A percentile compares a stretch with the other conserved stretches of the same genome.
These are phyloP conservation scores for Cinnamomum micranthum DNA, from an alignment of 164 flowering plant genomes.

Conservation along the genomic window DNA sequence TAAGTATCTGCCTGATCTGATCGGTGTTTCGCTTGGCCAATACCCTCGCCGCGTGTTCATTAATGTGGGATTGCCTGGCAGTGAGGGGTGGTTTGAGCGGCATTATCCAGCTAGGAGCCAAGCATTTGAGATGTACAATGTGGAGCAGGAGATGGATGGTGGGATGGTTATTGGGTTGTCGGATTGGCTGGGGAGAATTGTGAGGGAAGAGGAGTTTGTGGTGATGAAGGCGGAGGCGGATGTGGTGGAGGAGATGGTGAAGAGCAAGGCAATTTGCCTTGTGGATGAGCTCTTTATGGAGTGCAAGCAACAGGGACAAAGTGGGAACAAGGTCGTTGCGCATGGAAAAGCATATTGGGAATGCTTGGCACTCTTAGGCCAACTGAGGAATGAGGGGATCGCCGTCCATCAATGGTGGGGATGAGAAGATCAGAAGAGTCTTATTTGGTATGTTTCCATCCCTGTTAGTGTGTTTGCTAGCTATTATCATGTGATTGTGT, in stretches of 20 bases:
- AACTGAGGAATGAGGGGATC: constrained; percentile 73
- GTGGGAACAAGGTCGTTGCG: constrained; percentile 12
- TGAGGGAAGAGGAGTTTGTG: constrained; percentile 64
- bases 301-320: constrained; percentile 44
- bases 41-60: constrained; percentile 70
- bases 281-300: constrained; percentile 79
- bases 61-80: constrained; percentile 34
- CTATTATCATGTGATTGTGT: not conserved
- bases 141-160: constrained; percentile 37
- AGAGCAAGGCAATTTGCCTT: constrained; percentile 41
- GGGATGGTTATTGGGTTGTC: constrained; percentile 37
- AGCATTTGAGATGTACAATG: constrained; percentile 50
- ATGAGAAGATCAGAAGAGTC: constrained; percentile 16
- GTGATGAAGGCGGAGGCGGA: constrained; percentile 83
- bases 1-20: constrained; percentile 60
- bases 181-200: constrained; percentile 59
- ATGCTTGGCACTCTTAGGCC: constrained; percentile 80
- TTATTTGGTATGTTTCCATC: not conserved
- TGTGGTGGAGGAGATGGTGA: constrained; percentile 71
- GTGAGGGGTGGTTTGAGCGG: constrained; percentile 49
- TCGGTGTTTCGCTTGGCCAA: constrained; percentile 51
- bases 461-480: not conserved
- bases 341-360: constrained; percentile 83
- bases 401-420: constrained; percentile 99
- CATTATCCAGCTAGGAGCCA: constrained; percentile 60